These are phyloP conservation scores for Coniochaeta sp. DNA, from an alignment of 2,329 filamentous ascomycete genomes.

Conservation along the genomic window DNA sequence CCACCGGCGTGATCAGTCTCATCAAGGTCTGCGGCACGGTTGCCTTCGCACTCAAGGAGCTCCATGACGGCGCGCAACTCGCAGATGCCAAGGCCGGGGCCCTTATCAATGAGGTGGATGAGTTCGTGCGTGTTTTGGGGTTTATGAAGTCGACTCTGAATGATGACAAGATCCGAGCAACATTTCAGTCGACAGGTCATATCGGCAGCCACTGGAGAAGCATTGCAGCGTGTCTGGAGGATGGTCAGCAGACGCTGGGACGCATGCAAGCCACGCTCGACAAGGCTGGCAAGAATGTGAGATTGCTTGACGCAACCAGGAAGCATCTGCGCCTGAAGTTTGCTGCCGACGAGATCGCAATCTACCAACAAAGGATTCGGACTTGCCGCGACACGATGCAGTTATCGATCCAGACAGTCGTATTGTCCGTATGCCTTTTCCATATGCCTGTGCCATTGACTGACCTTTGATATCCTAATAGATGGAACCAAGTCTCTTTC, in stretches of 20 bases:
- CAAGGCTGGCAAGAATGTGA: neutral
- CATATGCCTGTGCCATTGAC: neutral
- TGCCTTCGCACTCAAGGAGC: neutral
- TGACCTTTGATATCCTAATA: neutral
- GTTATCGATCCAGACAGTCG: neutral
- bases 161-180: neutral
- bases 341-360: neutral
- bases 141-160: neutral
- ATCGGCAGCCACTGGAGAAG: neutral
- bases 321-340: neutral
- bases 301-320: neutral
- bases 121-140: neutral
- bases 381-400: neutral
- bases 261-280: neutral
- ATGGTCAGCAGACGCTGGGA: neutral
- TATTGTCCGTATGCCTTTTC: neutral
- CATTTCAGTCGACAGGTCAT: neutral
- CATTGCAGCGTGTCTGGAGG: neutral
- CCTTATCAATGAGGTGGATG: neutral
- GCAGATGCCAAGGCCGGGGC: neutral
- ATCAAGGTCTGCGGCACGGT: neutral
- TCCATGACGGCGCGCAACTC: neutral
- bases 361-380: neutral
- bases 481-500: neutral
- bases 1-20: neutral